These are phyloP conservation scores for Hibiscus tridactylites DNA, from an alignment of 345 rosid species.

Conservation along the genomic window DNA sequence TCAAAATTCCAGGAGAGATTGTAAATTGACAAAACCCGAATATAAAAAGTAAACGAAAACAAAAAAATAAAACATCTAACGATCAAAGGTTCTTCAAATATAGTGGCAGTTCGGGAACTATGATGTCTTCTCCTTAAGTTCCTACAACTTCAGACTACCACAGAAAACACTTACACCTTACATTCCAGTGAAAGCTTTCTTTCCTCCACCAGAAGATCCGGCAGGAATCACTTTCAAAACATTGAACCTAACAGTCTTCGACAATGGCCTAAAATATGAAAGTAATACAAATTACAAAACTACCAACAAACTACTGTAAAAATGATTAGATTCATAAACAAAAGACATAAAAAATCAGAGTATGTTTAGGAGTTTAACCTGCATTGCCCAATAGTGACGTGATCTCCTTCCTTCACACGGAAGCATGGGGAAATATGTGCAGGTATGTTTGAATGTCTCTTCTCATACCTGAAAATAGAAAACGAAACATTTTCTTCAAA, in stretches of 20 bases:
- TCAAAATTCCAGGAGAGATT: neutral
- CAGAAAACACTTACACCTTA: conserved; percentile 9
- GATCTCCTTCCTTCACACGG: conserved; percentile 74
- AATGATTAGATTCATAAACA: neutral
- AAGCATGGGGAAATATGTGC: conserved; percentile 69
- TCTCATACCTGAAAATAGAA: conserved; percentile 42
- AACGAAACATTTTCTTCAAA: neutral
- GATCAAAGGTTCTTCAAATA: neutral
- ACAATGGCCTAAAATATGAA: conserved; percentile 46
- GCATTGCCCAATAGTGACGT: conserved; percentile 71
- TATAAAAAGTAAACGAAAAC: neutral
- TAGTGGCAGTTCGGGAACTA: neutral
- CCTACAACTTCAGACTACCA: neutral
- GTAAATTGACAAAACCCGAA: neutral
- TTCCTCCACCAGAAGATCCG: conserved; percentile 58
- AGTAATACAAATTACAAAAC: neutral
- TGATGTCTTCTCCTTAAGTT: neutral
- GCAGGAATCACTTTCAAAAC: conserved; percentile 78
- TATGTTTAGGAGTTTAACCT: conserved; percentile 29
- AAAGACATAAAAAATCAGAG: neutral
- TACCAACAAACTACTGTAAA: neutral
- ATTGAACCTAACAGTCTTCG: conserved; percentile 59
- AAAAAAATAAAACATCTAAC: neutral
- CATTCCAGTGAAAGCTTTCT: conserved; percentile 60
- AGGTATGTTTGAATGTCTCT: conserved; percentile 71